phyloP scores from a whole-genome alignment of 306 rosid genomes.

The Cicer yamashitae region DNA sequence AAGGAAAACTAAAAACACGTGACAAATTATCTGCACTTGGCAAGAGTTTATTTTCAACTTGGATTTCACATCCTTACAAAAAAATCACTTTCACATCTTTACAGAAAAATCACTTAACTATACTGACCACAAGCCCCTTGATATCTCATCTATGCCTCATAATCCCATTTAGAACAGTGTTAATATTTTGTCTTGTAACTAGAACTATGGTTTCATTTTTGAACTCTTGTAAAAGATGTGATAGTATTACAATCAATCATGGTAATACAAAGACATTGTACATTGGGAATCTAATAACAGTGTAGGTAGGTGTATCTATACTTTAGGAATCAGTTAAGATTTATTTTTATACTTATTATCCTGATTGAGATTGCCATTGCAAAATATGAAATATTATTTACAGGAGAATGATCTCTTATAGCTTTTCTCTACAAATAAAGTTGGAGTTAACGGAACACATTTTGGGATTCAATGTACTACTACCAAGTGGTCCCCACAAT shows the following conservation, averaged over 20 bases:
- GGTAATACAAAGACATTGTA: background rate
- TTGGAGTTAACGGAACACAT: too few relatives aligned
- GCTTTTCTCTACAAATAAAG: too few relatives aligned
- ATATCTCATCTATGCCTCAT: constrained; percentile 9
- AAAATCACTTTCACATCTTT: background rate
- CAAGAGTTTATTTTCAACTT: background rate
- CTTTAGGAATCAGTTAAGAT: too few relatives aligned
- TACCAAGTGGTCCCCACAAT: too few relatives aligned
- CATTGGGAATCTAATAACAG: too few relatives aligned
- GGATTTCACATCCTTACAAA: constrained; percentile 10
- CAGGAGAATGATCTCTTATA: too few relatives aligned
- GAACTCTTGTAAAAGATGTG: background rate
- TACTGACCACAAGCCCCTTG: background rate
- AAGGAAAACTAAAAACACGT: constrained; percentile 50
- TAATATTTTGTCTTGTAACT: background rate
- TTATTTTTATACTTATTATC: too few relatives aligned
- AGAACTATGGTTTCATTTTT: background rate
- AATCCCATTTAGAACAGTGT: constrained; percentile 26
- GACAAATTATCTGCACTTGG: constrained; percentile 33
- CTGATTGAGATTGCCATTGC: too few relatives aligned
- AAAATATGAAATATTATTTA: too few relatives aligned
- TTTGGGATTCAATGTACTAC: too few relatives aligned
- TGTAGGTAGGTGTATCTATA: too few relatives aligned
- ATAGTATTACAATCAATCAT: background rate
- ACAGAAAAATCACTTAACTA: background rate